Conservation (phyloP, 1,284 basidiomycete species). For the Ustanciosporium gigantosporum region DNA sequence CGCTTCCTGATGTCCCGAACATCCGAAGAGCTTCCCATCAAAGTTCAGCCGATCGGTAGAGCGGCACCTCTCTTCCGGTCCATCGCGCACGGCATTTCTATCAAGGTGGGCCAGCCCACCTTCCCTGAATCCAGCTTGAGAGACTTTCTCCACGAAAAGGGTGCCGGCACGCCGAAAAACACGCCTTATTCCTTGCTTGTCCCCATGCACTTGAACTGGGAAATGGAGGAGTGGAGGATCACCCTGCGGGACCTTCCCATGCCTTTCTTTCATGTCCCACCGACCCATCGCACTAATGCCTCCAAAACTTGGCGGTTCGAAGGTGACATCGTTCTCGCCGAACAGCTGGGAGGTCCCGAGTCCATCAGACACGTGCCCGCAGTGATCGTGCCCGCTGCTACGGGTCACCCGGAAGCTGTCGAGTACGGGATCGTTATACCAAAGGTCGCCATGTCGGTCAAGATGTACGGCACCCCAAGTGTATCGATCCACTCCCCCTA, state of each 20-base stretch:
- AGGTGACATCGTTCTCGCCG: slow-evolving; percentile 82
- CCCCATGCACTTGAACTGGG: slow-evolving; percentile 78
- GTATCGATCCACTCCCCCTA: slow-evolving; percentile 72
- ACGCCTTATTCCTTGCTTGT: slow-evolving; percentile 79
- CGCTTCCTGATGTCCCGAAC: slow-evolving; percentile 21
- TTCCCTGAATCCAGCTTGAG: slow-evolving; percentile 68
- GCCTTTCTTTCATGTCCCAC: slow-evolving; percentile 65
- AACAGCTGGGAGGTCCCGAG: slow-evolving; percentile 77
- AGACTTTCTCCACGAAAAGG: slow-evolving; percentile 74
- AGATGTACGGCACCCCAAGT: slow-evolving; percentile 75
- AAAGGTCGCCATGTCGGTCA: slow-evolving; percentile 93
- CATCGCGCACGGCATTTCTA: slow-evolving; percentile 68
- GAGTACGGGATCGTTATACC: slow-evolving; percentile 74
- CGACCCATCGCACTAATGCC: slow-evolving; percentile 17
- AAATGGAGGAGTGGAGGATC: slow-evolving; percentile 69
- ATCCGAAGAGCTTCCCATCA: slow-evolving; percentile 63
- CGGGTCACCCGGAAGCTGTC: slow-evolving; percentile 64
- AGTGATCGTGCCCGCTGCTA: slow-evolving; percentile 52
- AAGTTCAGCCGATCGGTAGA: slow-evolving; percentile 63
- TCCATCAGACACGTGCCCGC: slow-evolving; percentile 62
- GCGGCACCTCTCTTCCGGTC: slow-evolving; percentile 77
- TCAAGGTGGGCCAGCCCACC: slow-evolving; percentile 70
- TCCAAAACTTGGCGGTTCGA: slow-evolving; percentile 69
- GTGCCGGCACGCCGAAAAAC: slow-evolving; percentile 72
- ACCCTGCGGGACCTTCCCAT: slow-evolving; percentile 75